These are phyloP conservation scores for Nepenthes gracilis DNA, from an alignment of 148 eudicot species.

Conservation along the genomic window DNA sequence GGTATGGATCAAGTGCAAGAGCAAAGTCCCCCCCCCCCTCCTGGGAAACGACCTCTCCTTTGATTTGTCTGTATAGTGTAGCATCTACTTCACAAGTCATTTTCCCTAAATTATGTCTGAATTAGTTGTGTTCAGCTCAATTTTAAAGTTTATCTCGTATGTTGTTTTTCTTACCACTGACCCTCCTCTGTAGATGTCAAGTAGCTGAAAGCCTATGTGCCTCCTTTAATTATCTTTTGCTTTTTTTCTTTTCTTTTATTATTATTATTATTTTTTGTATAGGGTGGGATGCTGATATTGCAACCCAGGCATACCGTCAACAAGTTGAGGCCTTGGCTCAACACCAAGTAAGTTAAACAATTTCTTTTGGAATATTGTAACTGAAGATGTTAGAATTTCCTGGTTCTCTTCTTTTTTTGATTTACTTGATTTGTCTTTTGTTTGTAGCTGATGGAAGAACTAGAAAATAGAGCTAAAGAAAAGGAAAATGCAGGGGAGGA, in stretches of 20 bases:
- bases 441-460: slow-evolving; percentile 77
- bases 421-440: slow-evolving; percentile 2
- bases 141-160: too few species aligned
- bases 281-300: slow-evolving; percentile 98
- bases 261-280: slow-evolving; percentile 8
- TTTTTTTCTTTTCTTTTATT: not conserved
- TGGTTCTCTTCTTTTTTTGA: not conserved
- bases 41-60: too few species aligned
- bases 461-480: slow-evolving; percentile 77
- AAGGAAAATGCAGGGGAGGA: slow-evolving; percentile 42
- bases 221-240: not conserved
- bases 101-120: not conserved
- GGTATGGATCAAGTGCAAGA: too few species aligned
- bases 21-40: too few species aligned
- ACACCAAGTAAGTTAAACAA: slow-evolving; percentile 59
- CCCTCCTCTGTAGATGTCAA: too few species aligned
- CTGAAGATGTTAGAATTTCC: not conserved
- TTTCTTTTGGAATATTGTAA: not conserved
- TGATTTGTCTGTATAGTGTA: too few species aligned
- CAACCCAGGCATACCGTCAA: slow-evolving; percentile 87
- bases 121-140: too few species aligned
- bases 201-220: not conserved
- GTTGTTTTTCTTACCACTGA: not conserved
- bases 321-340: slow-evolving; percentile 89
- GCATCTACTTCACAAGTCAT: too few species aligned